These are phyloP conservation scores for Xylariaceae sp. DNA, from an alignment of 2,329 filamentous ascomycete species.

Conservation along the genomic window DNA sequence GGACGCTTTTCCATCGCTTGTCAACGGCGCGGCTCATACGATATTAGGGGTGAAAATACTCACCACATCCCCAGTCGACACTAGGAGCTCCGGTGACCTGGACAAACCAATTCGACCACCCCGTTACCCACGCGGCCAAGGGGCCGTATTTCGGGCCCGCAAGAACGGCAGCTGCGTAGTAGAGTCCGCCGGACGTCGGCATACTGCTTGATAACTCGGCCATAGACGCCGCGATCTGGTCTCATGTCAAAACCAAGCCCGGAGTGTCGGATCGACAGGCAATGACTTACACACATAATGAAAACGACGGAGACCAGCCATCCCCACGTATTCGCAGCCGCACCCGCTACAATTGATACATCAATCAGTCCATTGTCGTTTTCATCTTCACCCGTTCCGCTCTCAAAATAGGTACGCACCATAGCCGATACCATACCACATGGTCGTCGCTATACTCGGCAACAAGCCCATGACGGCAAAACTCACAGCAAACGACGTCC, in stretches of 20 bases:
- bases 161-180: slow-evolving; percentile 68
- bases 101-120: slow-evolving; percentile 34
- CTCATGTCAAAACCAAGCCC: slow-evolving; percentile 1
- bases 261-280: too few relatives aligned
- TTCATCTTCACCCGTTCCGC: not conserved
- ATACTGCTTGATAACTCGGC: slow-evolving; percentile 69
- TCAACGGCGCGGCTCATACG: not conserved
- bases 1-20: slow-evolving; percentile 37
- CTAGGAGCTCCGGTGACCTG: slow-evolving; percentile 33
- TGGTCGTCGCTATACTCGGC: slow-evolving; percentile 65
- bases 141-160: slow-evolving; percentile 40
- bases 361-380: slow-evolving; percentile 9
- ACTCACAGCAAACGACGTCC: slow-evolving; percentile 69
- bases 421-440: slow-evolving; percentile 61
- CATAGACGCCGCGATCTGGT: slow-evolving; percentile 54
- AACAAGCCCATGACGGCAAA: slow-evolving; percentile 68
- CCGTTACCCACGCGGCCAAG: slow-evolving; percentile 33
- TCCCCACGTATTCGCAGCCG: slow-evolving; percentile 64
- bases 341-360: slow-evolving; percentile 24
- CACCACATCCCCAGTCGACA: slow-evolving; percentile 32
- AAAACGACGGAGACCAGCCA: slow-evolving; percentile 70
- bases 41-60: slow-evolving; percentile 10
- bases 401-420: slow-evolving; percentile 22
- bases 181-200: slow-evolving; percentile 67
- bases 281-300: slow-evolving; percentile 54